phyloP scores from a whole-genome alignment of 1,284 basidiomycete genomes.

The Ustilago crameri region DNA sequence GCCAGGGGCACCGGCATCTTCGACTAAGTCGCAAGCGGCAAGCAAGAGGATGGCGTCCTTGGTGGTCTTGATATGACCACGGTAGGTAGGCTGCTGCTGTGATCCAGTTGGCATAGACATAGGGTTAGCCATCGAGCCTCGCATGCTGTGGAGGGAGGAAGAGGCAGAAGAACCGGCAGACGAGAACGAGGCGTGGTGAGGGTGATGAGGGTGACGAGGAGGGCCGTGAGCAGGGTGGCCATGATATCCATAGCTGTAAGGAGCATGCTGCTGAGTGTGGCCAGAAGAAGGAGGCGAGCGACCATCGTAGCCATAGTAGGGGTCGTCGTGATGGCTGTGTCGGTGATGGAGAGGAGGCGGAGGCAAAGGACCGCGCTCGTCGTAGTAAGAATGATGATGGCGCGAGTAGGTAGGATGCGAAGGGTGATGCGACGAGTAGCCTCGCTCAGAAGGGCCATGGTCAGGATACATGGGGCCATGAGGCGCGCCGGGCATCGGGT shows the following conservation, averaged over 20 bases:
- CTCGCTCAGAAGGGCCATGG: slow-evolving; percentile 20
- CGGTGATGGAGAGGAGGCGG: slow-evolving; percentile 45
- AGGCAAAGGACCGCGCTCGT: slow-evolving; percentile 38
- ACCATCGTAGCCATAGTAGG: slow-evolving; percentile 23
- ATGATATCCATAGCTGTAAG: slow-evolving; percentile 26
- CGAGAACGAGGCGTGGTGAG: slow-evolving; percentile 33
- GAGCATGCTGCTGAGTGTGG: slow-evolving; percentile 16
- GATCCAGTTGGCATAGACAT: slow-evolving; percentile 30
- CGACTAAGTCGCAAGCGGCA: slow-evolving; percentile 62
- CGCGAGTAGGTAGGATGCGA: slow-evolving; percentile 33
- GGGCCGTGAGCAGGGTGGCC: slow-evolving; percentile 18
- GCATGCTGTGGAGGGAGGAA: slow-evolving; percentile 31
- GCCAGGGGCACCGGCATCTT: slow-evolving; percentile 25
- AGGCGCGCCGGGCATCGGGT: slow-evolving; percentile 27
- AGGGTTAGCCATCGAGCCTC: slow-evolving; percentile 16
- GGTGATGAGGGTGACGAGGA: slow-evolving; percentile 19
- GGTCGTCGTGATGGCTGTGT: slow-evolving; percentile 24
- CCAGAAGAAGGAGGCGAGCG: slow-evolving; percentile 20
- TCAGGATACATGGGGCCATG: slow-evolving; percentile 45
- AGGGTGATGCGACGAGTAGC: slow-evolving; percentile 25
- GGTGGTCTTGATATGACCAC: slow-evolving; percentile 65
- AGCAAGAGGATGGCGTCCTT: slow-evolving; percentile 65
- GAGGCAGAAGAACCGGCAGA: slow-evolving; percentile 22
- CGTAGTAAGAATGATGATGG: slow-evolving; percentile 49
- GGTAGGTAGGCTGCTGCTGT: slow-evolving; percentile 62